phyloP scores from a whole-genome alignment of 2,329 filamentous ascomycete species.

The Gaeumannomyces tritici region DNA sequence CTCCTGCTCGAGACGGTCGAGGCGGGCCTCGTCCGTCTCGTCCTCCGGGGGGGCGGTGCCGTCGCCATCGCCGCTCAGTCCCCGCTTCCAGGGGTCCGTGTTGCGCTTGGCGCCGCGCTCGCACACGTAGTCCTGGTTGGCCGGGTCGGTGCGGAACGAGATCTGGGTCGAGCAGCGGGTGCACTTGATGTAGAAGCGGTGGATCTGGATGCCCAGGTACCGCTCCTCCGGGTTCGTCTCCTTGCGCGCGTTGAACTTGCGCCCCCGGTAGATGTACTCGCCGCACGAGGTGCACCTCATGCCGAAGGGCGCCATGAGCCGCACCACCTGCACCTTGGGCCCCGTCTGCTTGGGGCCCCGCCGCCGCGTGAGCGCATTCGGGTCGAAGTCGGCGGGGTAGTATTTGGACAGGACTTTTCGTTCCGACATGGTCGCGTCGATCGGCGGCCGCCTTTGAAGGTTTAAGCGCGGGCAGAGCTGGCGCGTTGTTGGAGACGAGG shows the following conservation, averaged over 20 bases:
- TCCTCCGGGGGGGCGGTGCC: slow-evolving; percentile 39
- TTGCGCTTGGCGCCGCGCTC: slow-evolving; percentile 82
- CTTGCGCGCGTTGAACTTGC: slow-evolving; percentile 93
- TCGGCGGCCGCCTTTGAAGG: neutral
- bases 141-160: slow-evolving; percentile 89
- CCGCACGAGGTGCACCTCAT: slow-evolving; percentile 53
- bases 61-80: slow-evolving; percentile 31
- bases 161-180: slow-evolving; percentile 81
- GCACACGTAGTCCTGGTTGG: slow-evolving; percentile 72
- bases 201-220: slow-evolving; percentile 82
- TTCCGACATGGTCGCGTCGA: slow-evolving; percentile 26
- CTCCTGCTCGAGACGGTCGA: slow-evolving; percentile 75
- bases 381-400: slow-evolving; percentile 75
- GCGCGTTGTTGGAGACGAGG: too few species aligned
- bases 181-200: slow-evolving; percentile 84
- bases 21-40: slow-evolving; percentile 78
- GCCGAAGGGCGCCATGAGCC: slow-evolving; percentile 81
- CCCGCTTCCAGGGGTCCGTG: slow-evolving; percentile 78
- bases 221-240: slow-evolving; percentile 81
- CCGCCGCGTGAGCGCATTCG: slow-evolving; percentile 64
- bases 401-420: slow-evolving; percentile 27
- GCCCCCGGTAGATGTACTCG: slow-evolving; percentile 37
- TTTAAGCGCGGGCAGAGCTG: too few species aligned
- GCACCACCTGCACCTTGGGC: slow-evolving; percentile 75
- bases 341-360: slow-evolving; percentile 50